Percentiles rank a stretch among this genome's conserved stretches.
Conservation (phyloP, 2,329 filamentous ascomycete species). For the Alternaria gaisen region DNA sequence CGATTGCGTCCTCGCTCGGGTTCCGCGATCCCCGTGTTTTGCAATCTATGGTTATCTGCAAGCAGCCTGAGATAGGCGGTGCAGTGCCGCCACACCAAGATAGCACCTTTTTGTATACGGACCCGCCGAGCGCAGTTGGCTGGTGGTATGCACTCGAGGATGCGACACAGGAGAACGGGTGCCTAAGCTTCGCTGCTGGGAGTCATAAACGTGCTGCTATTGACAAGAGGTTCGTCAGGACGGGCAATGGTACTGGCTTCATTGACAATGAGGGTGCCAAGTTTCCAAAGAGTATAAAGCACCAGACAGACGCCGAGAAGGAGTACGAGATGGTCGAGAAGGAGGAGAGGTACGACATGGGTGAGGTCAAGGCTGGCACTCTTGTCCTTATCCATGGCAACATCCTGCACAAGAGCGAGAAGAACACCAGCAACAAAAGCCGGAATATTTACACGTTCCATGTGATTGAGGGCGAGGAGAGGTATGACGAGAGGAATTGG, state of each 20-base stretch:
- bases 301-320: slow-evolving; percentile 51
- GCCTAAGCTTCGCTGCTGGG: slow-evolving; percentile 84
- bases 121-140: slow-evolving; percentile 86
- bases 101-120: slow-evolving; percentile 89
- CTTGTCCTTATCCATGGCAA: slow-evolving; percentile 96
- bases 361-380: slow-evolving; percentile 89
- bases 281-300: slow-evolving; percentile 64
- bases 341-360: slow-evolving; percentile 72
- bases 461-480: slow-evolving; percentile 82
- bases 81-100: slow-evolving; percentile 93
- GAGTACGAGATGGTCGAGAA: slow-evolving; percentile 41
- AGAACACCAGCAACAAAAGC: slow-evolving; percentile 84
- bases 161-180: slow-evolving; percentile 85
- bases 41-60: slow-evolving; percentile 98
- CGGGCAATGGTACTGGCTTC: slow-evolving; percentile 56
- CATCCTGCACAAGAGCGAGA: slow-evolving; percentile 93
- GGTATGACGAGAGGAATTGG: slow-evolving; percentile 92
- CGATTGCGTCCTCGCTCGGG: slow-evolving; percentile 74
- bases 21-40: slow-evolving; percentile 80
- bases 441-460: slow-evolving; percentile 98
- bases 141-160: slow-evolving; percentile 99
- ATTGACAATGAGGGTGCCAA: slow-evolving; percentile 70
- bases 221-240: slow-evolving; percentile 77
- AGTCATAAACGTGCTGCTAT: slow-evolving; percentile 80
- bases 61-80: slow-evolving; percentile 94